Base-by-base conservation (phyloP, 2,329 filamentous ascomycete genomes). In the Cadophora sp. region DNA sequence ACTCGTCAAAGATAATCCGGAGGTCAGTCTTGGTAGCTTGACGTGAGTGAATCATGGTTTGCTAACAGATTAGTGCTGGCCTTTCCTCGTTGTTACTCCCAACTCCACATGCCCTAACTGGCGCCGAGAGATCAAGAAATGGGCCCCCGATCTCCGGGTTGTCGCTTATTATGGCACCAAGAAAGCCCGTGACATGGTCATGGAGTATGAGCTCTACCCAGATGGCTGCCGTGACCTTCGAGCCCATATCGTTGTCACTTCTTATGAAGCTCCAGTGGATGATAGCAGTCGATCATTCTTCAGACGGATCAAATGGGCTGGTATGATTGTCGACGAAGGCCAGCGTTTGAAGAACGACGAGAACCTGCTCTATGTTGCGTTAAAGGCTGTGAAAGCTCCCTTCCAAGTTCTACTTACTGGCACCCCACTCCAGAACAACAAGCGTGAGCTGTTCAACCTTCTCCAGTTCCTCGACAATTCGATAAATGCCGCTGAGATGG, bases 31-130 rank as follows among this genome's bases (percentile, higher is more conserved):
- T 37, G 14, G 56, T 27, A 55, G 4, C 29, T 66, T 4, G 55
- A 67, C 63, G 5, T 24, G 64, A 55, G 50, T 67, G 4, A 26
- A 11, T 29, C 51, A 82, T 64, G 7, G 81, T 84, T 55, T 85
- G 88, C 76, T 84, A 82, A 71, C 81, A 84, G 40, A 85, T 75
- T 83, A 87, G 76, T 96, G 93, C 79, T 98, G 92, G 87, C 96
- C 96, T 0, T 98, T 97, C 77, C 84, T 99, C 19, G 86, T 98
- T 3, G 93, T 97, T 1, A 95, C 97, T 0, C 96, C 96, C 0
- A 98, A 98, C 77, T 91, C 95, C 0, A 99, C 96, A 0, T 97
- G 94, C 78, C 89, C 94, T n/a, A 99, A 99, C 78, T 99, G 96
- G 95, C 91, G 95, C 6, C 90, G 95, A 60, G 96, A 99, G 78